Percentiles rank a stretch among this genome's conserved stretches.
phyloP scores from a whole-genome alignment of 2,329 filamentous ascomycete genomes.

The Thelonectria olida region DNA sequence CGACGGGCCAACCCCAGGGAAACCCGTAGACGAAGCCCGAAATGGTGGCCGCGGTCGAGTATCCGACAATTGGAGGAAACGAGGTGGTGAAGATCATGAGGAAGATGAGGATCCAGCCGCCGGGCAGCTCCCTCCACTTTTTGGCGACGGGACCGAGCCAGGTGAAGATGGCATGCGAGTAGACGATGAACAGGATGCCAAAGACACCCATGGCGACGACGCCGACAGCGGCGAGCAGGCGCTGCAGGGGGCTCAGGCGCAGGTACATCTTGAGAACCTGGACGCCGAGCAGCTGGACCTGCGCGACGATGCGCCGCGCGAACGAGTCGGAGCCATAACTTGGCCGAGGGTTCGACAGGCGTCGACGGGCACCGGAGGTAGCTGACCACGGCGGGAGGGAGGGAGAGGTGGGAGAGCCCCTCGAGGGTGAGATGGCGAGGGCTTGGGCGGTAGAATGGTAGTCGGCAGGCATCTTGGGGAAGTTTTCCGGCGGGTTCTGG shows the following conservation, averaged over 20 bases:
- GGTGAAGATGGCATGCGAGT: conserved; percentile 82
- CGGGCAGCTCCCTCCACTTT: conserved; percentile 77
- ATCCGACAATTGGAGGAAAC: conserved; percentile 89
- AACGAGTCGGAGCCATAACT: conserved; percentile 38
- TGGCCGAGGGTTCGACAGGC: conserved; percentile 52
- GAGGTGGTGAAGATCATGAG: conserved; percentile 77
- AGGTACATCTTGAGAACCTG: conserved; percentile 60
- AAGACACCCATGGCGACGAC: conserved; percentile 62
- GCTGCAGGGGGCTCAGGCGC: conserved; percentile 68
- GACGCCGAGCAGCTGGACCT: conserved; percentile 54
- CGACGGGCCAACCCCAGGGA: conserved; percentile 80
- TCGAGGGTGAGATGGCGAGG: conserved; percentile 54
- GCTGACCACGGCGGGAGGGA: conserved; percentile 40
- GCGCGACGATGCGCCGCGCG: conserved; percentile 45
- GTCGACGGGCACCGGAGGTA: conserved; percentile 39
- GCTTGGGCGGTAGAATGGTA: conserved; percentile 60
- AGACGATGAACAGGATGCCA: conserved; percentile 76
- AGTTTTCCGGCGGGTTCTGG: neutral
- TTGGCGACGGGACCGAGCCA: conserved; percentile 77
- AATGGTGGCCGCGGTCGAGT: conserved; percentile 74
- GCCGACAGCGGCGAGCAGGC: conserved; percentile 63
- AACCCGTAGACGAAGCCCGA: conserved; percentile 66
- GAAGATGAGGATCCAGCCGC: conserved; percentile 82
- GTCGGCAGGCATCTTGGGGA: conserved; percentile 59
- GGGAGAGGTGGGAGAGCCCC: conserved; percentile 44